A percentile compares a stretch with the other conserved stretches of the same genome.
These are phyloP conservation scores for Bonia amplexicaulis DNA, from an alignment of 176 grass and related monocot genomes.

Conservation along the genomic window DNA sequence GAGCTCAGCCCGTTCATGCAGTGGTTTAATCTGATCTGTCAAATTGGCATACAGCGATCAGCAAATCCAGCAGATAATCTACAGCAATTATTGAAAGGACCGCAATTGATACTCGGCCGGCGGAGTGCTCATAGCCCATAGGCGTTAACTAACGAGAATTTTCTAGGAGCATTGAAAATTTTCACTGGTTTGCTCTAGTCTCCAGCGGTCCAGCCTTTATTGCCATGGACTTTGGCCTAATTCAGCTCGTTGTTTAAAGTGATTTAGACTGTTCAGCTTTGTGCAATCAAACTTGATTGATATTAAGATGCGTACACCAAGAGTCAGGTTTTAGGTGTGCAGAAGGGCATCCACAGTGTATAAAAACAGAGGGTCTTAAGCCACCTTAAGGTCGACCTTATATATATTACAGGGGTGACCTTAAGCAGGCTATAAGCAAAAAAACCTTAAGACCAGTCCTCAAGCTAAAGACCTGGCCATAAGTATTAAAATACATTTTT, in stretches of 20 bases:
- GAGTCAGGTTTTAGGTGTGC: background rate
- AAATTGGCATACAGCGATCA: too few species aligned
- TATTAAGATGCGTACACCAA: background rate
- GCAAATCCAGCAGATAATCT: background rate
- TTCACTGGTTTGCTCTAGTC: background rate
- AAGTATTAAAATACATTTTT: too few species aligned
- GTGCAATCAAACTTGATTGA: background rate
- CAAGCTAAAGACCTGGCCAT: too few species aligned
- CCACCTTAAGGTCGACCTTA: too few species aligned
- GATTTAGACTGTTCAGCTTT: background rate
- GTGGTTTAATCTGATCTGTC: too few species aligned
- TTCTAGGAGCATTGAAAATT: background rate
- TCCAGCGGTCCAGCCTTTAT: background rate
- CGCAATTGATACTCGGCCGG: background rate
- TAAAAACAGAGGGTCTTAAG: too few species aligned
- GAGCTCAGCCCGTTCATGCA: background rate
- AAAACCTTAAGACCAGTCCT: too few species aligned
- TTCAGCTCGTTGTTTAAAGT: too few species aligned
- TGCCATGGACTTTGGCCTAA: background rate
- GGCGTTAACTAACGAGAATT: background rate
- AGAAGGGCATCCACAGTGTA: too few species aligned
- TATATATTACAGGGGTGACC: too few species aligned
- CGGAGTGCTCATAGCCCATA: background rate
- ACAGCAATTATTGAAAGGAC: background rate
- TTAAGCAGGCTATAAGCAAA: too few species aligned